Evolutionary conservation across 2,329 filamentous ascomycete species (phyloP).

Genomic region (Aspergillus sergii): DNA sequence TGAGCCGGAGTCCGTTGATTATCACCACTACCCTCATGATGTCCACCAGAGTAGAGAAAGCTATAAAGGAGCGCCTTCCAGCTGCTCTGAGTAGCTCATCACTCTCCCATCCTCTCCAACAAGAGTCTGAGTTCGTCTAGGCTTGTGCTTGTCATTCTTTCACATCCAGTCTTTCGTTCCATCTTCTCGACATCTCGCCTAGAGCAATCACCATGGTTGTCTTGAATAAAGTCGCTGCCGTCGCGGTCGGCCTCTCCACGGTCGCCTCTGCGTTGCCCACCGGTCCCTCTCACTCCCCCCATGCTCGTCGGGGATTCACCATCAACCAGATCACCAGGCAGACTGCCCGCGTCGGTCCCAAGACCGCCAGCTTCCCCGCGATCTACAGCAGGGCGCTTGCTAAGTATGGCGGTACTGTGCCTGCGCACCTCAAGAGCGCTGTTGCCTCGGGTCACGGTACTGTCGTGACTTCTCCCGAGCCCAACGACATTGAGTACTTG

Average conservation of each 20-base stretch:
- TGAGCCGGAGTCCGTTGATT: slow-evolving; percentile 10
- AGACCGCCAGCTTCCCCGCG: slow-evolving; percentile 31
- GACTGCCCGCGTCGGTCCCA: slow-evolving; percentile 16
- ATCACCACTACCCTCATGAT: background rate
- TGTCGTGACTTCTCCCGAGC: slow-evolving; percentile 48
- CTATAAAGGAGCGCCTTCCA: slow-evolving; percentile 29
- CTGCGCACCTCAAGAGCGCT: slow-evolving; percentile 32
- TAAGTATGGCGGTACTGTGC: slow-evolving; percentile 36
- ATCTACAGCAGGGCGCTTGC: slow-evolving; percentile 31
- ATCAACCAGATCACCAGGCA: slow-evolving; percentile 33
- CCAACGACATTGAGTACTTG: slow-evolving; percentile 61
- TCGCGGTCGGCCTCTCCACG: slow-evolving; percentile 30
- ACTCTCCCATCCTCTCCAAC: slow-evolving; percentile 19
- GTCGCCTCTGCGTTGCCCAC: slow-evolving; percentile 33
- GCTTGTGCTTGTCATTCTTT: slow-evolving; percentile 6
- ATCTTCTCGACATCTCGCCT: background rate
- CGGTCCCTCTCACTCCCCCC: slow-evolving; percentile 4
- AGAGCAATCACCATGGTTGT: slow-evolving; percentile 34
- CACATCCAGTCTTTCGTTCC: slow-evolving; percentile 14
- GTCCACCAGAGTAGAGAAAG: slow-evolving; percentile 4
- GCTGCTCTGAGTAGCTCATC: slow-evolving; percentile 11
- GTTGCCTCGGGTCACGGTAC: slow-evolving; percentile 28
- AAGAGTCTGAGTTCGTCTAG: slow-evolving; percentile 10
- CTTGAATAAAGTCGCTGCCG: slow-evolving; percentile 34
- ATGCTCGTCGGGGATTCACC: slow-evolving; percentile 32